A percentile compares a stretch with the other conserved stretches of the same genome.
Conservation (phyloP, 768 basidiomycete genomes). For the Podaxis sp. region DNA sequence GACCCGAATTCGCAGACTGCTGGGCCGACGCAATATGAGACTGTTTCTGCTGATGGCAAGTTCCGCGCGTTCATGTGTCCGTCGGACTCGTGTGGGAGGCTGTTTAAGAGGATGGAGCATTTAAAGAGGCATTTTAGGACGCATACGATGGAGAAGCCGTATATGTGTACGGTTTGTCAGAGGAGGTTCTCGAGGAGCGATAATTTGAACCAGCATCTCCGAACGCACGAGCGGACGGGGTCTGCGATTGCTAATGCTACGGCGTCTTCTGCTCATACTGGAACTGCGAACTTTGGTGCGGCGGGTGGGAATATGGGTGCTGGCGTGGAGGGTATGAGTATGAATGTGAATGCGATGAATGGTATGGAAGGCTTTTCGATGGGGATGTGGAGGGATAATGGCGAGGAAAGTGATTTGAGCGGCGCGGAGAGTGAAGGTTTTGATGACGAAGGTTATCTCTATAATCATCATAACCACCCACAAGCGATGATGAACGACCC, state of each 20-base stretch:
- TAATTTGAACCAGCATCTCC: slow-evolving; percentile 82
- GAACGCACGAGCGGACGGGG: slow-evolving; percentile 63
- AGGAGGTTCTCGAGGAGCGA: slow-evolving; percentile 88
- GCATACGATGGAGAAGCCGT: slow-evolving; percentile 87
- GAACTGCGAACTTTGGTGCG: slow-evolving; percentile 19
- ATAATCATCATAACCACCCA: slow-evolving; percentile 13
- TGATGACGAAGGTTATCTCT: slow-evolving; percentile 20
- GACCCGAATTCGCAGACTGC: slow-evolving; percentile 10
- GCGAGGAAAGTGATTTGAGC: slow-evolving; percentile 14
- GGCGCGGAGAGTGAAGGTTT: slow-evolving; percentile 21
- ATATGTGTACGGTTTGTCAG: slow-evolving; percentile 64
- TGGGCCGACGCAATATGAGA: slow-evolving; percentile 25
- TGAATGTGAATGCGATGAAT: slow-evolving; percentile 13
- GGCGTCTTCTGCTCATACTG: slow-evolving; percentile 17
- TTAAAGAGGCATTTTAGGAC: slow-evolving; percentile 84
- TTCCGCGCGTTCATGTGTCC: slow-evolving; percentile 78
- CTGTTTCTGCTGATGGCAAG: slow-evolving; percentile 30
- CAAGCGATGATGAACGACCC: slow-evolving; percentile 16
- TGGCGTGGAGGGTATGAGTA: slow-evolving; percentile 8
- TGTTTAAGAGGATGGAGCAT: slow-evolving; percentile 93
- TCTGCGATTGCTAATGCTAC: slow-evolving; percentile 21
- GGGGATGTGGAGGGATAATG: slow-evolving; percentile 13
- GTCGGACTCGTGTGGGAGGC: slow-evolving; percentile 73
- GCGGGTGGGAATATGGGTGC: slow-evolving; percentile 11
- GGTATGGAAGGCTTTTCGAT: slow-evolving; percentile 14